Evolutionary conservation across 164 flowering plant species (phyloP).

Genomic region (Nymphaea thermarum): DNA sequence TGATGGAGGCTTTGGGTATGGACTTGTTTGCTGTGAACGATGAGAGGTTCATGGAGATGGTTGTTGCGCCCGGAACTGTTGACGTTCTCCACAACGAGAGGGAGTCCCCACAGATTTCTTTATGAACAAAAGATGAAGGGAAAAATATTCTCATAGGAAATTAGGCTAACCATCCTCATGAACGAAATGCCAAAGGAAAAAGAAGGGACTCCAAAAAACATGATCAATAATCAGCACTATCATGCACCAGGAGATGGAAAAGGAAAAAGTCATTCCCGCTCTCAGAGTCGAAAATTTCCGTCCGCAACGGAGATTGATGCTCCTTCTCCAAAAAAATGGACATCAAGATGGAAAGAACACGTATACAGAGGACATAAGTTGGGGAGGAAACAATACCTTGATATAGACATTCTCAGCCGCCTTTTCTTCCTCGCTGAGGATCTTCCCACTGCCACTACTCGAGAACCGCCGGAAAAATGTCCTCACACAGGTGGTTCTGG

Average conservation of each 20-base stretch:
- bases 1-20: conserved; percentile 69
- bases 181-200: too few relatives aligned
- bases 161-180: too few relatives aligned
- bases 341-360: too few relatives aligned
- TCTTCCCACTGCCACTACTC: conserved; percentile 41
- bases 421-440: conserved; percentile 83
- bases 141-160: too few relatives aligned
- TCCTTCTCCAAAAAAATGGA: too few relatives aligned
- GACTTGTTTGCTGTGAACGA: conserved; percentile 90
- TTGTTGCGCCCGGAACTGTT: conserved; percentile 83
- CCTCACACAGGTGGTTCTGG: conserved; percentile 9
- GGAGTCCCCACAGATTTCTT: conserved; percentile 46
- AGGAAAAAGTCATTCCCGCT: too few relatives aligned
- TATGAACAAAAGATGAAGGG: too few relatives aligned
- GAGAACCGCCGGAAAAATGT: conserved; percentile 56
- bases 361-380: background rate
- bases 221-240: too few relatives aligned
- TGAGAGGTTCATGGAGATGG: conserved; percentile 96
- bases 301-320: too few relatives aligned
- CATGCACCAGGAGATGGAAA: too few relatives aligned
- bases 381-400: conserved; percentile 31
- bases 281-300: too few relatives aligned
- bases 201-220: too few relatives aligned
- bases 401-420: conserved; percentile 94
- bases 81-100: conserved; percentile 62